Evolutionary conservation across 345 rosid genomes (phyloP).

Genomic region (Eutrema japonicum): DNA sequence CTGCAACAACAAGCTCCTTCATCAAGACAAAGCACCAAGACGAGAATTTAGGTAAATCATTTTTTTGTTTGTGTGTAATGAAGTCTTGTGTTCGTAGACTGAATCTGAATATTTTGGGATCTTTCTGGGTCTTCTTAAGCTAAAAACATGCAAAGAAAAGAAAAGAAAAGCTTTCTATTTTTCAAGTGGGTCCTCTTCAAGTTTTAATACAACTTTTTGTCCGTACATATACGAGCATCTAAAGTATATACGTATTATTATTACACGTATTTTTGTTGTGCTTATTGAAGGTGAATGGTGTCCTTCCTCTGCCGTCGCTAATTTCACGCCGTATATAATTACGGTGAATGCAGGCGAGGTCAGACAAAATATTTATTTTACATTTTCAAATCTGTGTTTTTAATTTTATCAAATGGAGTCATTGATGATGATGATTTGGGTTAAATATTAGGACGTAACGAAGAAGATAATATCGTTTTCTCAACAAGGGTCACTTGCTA

Average conservation of each 20-base stretch:
- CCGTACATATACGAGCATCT: conserved; percentile 17
- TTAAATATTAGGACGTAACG: conserved; percentile 68
- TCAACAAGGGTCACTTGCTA: conserved; percentile 86
- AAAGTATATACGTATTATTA: neutral
- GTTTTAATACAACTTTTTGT: conserved; percentile 11
- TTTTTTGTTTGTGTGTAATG: neutral
- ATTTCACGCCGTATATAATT: conserved; percentile 88
- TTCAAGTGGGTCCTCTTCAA: conserved; percentile 34
- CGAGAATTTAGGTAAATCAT: conserved; percentile 64
- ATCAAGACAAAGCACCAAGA: conserved; percentile 63
- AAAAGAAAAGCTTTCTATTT: conserved; percentile 6
- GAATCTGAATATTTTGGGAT: conserved; percentile 38
- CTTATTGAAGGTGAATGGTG: conserved; percentile 81
- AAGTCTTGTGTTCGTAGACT: conserved; percentile 19
- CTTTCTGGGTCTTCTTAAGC: conserved; percentile 34
- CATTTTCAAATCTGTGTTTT: neutral
- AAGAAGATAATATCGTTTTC: conserved; percentile 95
- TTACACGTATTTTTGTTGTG: conserved; percentile 20
- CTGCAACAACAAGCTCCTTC: conserved; percentile 44
- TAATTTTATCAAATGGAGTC: too few relatives aligned
- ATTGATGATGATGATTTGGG: conserved; percentile 12
- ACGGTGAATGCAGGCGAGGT: conserved; percentile 98
- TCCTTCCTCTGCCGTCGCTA: conserved; percentile 78
- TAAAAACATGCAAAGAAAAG: conserved; percentile 39
- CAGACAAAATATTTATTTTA: neutral